These are phyloP conservation scores for Aureobasidium lini DNA, from an alignment of 2,329 filamentous ascomycete genomes.

Conservation along the genomic window DNA sequence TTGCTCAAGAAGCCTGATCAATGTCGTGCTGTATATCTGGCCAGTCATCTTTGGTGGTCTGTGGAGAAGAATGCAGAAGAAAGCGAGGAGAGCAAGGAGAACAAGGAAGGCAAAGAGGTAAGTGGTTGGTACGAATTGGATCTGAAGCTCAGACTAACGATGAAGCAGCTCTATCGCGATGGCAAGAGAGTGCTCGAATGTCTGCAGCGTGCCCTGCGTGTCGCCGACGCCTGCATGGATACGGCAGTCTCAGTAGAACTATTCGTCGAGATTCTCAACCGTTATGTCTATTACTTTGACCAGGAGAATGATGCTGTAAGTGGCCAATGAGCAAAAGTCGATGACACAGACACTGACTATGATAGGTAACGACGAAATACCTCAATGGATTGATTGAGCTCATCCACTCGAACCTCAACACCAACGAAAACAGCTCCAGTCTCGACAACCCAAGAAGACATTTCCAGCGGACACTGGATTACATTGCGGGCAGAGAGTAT, in stretches of 20 bases:
- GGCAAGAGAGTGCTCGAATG: slow-evolving; percentile 96
- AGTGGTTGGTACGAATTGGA: not conserved
- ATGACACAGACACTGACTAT: not conserved
- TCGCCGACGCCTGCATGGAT: slow-evolving; percentile 98
- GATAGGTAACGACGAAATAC: slow-evolving; percentile 83
- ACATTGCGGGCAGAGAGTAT: slow-evolving; percentile 85
- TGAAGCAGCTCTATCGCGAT: slow-evolving; percentile 79
- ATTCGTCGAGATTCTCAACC: slow-evolving; percentile 95
- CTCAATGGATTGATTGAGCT: slow-evolving; percentile 96
- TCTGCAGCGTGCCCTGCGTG: slow-evolving; percentile 85
- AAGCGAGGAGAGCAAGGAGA: slow-evolving; percentile 25
- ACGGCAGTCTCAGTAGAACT: slow-evolving; percentile 93
- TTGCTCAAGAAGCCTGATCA: slow-evolving; percentile 96
- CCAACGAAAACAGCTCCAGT: slow-evolving; percentile 72
- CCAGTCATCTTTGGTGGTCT: slow-evolving; percentile 97
- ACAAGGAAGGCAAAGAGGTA: slow-evolving; percentile 16
- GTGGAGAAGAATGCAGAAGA: slow-evolving; percentile 81
- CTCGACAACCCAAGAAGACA: slow-evolving; percentile 88
- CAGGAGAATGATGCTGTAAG: slow-evolving; percentile 91
- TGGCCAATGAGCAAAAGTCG: slow-evolving; percentile 8
- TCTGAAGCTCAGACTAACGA: too few relatives aligned
- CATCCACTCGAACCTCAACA: slow-evolving; percentile 90
- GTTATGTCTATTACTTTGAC: slow-evolving; percentile 99
- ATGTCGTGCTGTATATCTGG: slow-evolving; percentile 91
- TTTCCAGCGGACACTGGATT: slow-evolving; percentile 90